Conservation (phyloP, 2,329 filamentous ascomycete genomes). For the Fusarium caatingaense region DNA sequence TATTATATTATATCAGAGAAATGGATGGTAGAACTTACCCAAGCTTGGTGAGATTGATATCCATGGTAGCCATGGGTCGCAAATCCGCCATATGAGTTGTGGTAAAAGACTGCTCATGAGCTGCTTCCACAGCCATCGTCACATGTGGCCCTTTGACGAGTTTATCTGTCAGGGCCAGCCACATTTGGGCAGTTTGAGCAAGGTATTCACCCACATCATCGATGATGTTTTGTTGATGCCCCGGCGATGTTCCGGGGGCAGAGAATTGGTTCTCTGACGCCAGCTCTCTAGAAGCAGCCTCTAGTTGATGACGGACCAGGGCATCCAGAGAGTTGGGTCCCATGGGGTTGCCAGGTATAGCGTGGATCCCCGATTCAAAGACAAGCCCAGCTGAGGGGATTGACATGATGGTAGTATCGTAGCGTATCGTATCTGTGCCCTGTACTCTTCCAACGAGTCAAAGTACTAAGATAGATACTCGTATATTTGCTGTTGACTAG, state of each 20-base stretch:
- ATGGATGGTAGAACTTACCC: conserved; percentile 44
- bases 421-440: conserved; percentile 7
- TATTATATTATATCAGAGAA: not conserved
- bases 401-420: conserved; percentile 40
- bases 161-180: conserved; percentile 50
- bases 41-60: conserved; percentile 50
- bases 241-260: conserved; percentile 10
- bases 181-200: conserved; percentile 50
- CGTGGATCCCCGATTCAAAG: conserved; percentile 48
- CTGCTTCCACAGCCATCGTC: conserved; percentile 43
- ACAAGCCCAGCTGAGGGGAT: conserved; percentile 44
- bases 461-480: conserved; percentile 7
- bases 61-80: conserved; percentile 46
- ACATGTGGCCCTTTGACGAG: conserved; percentile 51
- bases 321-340: conserved; percentile 42
- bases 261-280: conserved; percentile 33
- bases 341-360: conserved; percentile 26
- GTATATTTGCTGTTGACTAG: conserved; percentile 34
- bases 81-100: conserved; percentile 47
- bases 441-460: conserved; percentile 15
- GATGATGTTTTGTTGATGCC: conserved; percentile 46
- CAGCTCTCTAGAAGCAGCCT: conserved; percentile 41
- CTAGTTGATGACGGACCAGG: conserved; percentile 47
- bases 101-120: conserved; percentile 45
- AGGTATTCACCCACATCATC: conserved; percentile 53